Base-by-base conservation (phyloP, 495 filamentous ascomycete species). In the Xanthoparmelia taractica region DNA sequence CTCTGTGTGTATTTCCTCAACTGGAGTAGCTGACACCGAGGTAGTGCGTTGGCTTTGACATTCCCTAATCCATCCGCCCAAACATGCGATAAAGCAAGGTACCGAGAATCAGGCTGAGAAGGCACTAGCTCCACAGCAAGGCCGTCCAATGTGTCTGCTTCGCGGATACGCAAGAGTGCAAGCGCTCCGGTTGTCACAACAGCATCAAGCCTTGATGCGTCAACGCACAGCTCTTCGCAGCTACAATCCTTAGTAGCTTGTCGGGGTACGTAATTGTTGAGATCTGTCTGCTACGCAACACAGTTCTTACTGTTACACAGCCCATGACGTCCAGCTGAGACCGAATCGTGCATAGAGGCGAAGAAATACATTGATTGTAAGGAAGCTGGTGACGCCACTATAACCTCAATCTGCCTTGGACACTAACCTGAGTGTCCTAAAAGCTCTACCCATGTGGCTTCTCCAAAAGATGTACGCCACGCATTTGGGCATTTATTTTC, bases 1-100 rank as follows among this genome's bases (percentile, higher is more conserved):
- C 12, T 11, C 25, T 25, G 57, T 15, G 38, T 57, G 20, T 65
- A 18, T 10, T 23, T 23, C 11, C 48, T 31, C 25, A 68, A 27
- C 38, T 34, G 63, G 40, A 57, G 8, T 8, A 68, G n/a, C 59
- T 65, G 66, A 43, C 66, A 68, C 38, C 25, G 38, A 25, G 63
- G 63, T 48, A 68, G 36, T 15, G 56, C 25, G 36, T 65, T 68
- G 25, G 52, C 36, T 23, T 57, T n/a, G 20, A 63, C 58, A 59
- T 68, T 68, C 2, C 66, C 66, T n/a, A 68, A 57, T 27, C 66
- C 66, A 59, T 68, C 66, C 43, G 63, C 50, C 66, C 66, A 65
- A 13, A 68, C 63, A 52, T 68, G 66, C 23, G 66, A 68, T 34
- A 65, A 23, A 20, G 66, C 66, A 23, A 68, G 5, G 68, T 84